Base-by-base conservation (phyloP, 2,329 filamentous ascomycete genomes). In the Trichoderma sp. region DNA sequence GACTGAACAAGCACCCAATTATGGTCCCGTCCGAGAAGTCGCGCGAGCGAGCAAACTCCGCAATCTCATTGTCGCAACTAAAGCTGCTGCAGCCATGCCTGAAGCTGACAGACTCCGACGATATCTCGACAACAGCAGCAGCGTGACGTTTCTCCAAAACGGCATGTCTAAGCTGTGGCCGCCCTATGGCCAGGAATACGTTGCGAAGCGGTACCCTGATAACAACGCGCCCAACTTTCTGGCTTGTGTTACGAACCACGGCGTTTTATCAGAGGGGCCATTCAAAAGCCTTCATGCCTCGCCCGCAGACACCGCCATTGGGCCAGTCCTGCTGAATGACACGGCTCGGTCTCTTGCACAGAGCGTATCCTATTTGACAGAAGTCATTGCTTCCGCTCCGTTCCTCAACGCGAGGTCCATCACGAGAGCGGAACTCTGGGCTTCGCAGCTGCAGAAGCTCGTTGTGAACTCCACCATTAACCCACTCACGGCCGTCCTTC, bases 61-160 rank as follows among this genome's bases (percentile, higher is more conserved):
- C 68, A 91, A 92, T 72, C 83, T 97, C 48, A 87, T 98, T 68
- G 79, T 97, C 26, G 84, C 90, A 3, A 91, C 89, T 34, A 97
- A 97, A 76, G 86, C 92, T 0, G 79, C 85, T 3, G 78, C 85
- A 44, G 90, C 91, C 0, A 75, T 91, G n/a, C 78, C 83, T 1
- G 89, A 90, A 47, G 77, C 82, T 5, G 81, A 82, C 59, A 74
- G 79, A 19, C 76, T 97, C 15, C 79, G 84, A 7, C 77, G 84
- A 1, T 85, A 96, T 60, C 82, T 88, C 2, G 83, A 87, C 68
- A 75, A 78, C 3, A 76, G 82, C 3, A 91, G 88, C n/a, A 90
- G 91, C 0, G 85, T 97, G n/a, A 82, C 90, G 14, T 91, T 97
- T 71, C 79, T 92, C 26, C 93, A 97, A 71, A 97, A 97, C 71